Conservation (phyloP, 129 eudicot species). For the Chrysanthemum seticuspe region DNA sequence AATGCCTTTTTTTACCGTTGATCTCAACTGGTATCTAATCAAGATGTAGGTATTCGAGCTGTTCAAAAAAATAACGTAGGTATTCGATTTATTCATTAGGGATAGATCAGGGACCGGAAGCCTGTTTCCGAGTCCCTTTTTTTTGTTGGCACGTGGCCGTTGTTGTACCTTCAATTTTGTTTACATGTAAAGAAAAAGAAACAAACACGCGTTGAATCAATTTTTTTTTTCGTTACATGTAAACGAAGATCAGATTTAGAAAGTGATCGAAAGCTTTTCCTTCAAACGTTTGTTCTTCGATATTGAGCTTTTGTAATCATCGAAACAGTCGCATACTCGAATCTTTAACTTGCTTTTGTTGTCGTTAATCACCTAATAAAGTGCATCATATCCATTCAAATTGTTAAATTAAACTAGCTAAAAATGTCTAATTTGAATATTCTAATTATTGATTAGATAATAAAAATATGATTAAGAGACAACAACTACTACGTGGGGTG, state of each 20-base stretch:
- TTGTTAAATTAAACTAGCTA: neutral
- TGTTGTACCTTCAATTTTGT: neutral
- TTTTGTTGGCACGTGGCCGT: neutral
- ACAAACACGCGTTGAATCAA: too few species aligned
- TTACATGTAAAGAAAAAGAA: neutral
- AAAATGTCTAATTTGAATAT: neutral
- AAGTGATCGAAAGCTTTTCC: neutral
- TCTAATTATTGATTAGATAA: neutral
- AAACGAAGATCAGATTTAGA: too few species aligned
- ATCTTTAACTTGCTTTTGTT: neutral
- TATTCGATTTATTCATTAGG: neutral
- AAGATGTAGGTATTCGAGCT: neutral
- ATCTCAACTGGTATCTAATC: neutral
- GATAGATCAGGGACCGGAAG: neutral
- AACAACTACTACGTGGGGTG: slow-evolving; percentile 15
- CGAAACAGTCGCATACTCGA: neutral
- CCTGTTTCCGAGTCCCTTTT: slow-evolving; percentile 4
- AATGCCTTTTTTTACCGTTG: neutral
- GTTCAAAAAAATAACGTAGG: neutral
- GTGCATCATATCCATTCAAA: neutral
- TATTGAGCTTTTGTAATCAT: neutral
- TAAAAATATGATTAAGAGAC: neutral
- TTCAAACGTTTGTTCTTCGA: neutral
- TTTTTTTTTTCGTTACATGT: too few species aligned
- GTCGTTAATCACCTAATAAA: slow-evolving; percentile 6